Conservation (phyloP, 805 yeast genomes). For the Middelhovenomyces tepae region DNA sequence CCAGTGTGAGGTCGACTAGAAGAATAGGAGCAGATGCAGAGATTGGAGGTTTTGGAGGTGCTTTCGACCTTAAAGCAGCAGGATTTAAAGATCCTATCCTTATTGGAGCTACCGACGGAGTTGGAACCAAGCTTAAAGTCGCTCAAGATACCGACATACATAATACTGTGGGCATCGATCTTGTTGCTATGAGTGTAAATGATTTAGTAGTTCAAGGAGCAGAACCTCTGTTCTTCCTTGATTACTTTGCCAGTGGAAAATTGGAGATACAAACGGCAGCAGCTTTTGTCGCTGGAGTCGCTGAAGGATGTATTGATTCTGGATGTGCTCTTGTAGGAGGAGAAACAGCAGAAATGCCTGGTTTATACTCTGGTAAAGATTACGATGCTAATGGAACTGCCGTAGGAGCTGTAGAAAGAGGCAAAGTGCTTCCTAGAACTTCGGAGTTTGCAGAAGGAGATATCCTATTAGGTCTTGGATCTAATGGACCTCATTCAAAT, state of each 20-base stretch:
- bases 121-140: constrained; percentile 91
- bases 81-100: constrained; percentile 71
- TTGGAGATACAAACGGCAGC: constrained; percentile 78
- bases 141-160: constrained; percentile 87
- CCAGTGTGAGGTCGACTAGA: constrained; percentile 81
- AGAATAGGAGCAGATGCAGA: constrained; percentile 97
- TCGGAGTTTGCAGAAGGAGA: constrained; percentile 69
- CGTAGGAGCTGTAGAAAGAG: constrained; percentile 86
- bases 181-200: constrained; percentile 98
- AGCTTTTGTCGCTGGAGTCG: constrained; percentile 88
- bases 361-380: constrained; percentile 91
- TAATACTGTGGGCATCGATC: constrained; percentile 96
- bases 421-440: constrained; percentile 62
- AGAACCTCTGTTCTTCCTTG: constrained; percentile 90
- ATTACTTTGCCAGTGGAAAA: constrained; percentile 93
- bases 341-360: constrained; percentile 99
- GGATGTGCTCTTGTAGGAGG: constrained; percentile 99
- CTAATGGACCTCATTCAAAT: constrained; percentile 93
- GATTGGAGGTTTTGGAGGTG: constrained; percentile 98
- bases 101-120: constrained; percentile 99
- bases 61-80: constrained; percentile 81
- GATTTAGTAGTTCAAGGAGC: constrained; percentile 99
- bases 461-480: constrained; percentile 74
- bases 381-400: constrained; percentile 98
- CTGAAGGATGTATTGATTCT: constrained; percentile 87